These are phyloP conservation scores for Pleurostoma richardsiae DNA, from an alignment of 2,329 filamentous ascomycete species.

Conservation along the genomic window DNA sequence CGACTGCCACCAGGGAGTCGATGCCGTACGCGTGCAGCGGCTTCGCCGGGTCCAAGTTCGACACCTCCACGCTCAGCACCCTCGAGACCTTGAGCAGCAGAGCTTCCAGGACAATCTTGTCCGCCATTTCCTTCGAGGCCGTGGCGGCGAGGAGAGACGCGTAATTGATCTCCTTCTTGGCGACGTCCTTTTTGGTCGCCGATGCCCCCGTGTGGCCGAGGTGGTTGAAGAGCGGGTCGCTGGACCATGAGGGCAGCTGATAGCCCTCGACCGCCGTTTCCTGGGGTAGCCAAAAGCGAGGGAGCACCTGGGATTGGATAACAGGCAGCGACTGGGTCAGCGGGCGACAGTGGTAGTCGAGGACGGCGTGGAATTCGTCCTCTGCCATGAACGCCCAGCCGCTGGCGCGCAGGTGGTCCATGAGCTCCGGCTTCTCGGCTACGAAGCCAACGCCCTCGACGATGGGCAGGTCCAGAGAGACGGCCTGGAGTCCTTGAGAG, in stretches of 20 bases:
- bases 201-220: constrained; percentile 7
- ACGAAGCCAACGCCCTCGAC: constrained; percentile 10
- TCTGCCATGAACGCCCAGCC: constrained; percentile 9
- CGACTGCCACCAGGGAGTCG: constrained; percentile 18
- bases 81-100: constrained; percentile 17
- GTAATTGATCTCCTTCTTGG: constrained; percentile 8
- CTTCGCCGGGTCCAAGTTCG: constrained; percentile 12
- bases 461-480: constrained; percentile 14
- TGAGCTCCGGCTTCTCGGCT: constrained; percentile 13
- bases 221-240: constrained; percentile 17
- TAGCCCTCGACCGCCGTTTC: constrained; percentile 15
- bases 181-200: not conserved
- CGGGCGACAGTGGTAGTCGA: constrained; percentile 17
- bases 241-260: constrained; percentile 12
- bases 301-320: constrained; percentile 14
- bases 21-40: constrained; percentile 16
- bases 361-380: constrained; percentile 7
- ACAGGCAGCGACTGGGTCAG: not conserved
- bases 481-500: constrained; percentile 12
- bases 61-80: constrained; percentile 14
- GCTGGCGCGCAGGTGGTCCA: constrained; percentile 11
- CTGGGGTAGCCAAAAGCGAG: constrained; percentile 15
- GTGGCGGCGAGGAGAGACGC: constrained; percentile 12
- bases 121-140: constrained; percentile 13
- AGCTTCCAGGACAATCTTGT: constrained; percentile 14